phyloP scores from a whole-genome alignment of 1,284 basidiomycete species.

The Cerioporus squamosus region DNA sequence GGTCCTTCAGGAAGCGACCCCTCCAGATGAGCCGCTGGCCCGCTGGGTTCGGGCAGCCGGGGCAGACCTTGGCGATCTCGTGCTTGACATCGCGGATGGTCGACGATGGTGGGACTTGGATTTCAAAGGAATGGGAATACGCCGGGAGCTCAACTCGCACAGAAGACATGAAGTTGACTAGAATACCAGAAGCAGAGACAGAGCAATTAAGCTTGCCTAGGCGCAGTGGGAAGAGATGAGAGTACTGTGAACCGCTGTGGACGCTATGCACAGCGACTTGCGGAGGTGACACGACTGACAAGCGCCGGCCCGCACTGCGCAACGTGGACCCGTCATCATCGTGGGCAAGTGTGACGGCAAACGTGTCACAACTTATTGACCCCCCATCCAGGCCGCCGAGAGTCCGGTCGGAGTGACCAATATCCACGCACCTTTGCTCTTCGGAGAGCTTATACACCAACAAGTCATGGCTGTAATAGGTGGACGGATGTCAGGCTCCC shows the following conservation, averaged over 20 bases:
- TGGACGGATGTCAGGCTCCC: too few relatives aligned
- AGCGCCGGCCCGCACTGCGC: conserved; percentile 2
- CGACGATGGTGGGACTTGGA: conserved; percentile 52
- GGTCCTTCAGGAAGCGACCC: conserved; percentile 67
- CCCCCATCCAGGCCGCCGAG: too few relatives aligned
- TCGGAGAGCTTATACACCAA: too few relatives aligned
- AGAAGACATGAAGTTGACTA: conserved; percentile 39
- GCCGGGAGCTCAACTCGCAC: conserved; percentile 77
- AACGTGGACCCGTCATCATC: too few relatives aligned
- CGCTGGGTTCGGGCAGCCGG: conserved; percentile 65
- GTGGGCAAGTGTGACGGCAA: too few relatives aligned
- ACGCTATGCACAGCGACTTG: too few relatives aligned
- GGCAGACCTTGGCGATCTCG: conserved; percentile 62
- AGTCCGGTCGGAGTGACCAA: too few relatives aligned
- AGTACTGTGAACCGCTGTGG: background rate
- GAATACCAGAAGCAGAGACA: conserved; percentile 1
- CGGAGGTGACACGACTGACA: conserved; percentile 6
- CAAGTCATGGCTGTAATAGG: too few relatives aligned
- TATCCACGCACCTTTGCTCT: too few relatives aligned
- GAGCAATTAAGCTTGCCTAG: conserved; percentile 19
- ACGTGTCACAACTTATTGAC: too few relatives aligned
- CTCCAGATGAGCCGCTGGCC: conserved; percentile 79
- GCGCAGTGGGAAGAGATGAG: conserved; percentile 6
- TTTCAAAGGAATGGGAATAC: conserved; percentile 64
- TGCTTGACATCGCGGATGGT: conserved; percentile 70